Evolutionary conservation across 2,329 filamentous ascomycete species (phyloP), one percentile per base, ranked within the genome.

Genomic region (Macrophomina phaseolina): DNA sequence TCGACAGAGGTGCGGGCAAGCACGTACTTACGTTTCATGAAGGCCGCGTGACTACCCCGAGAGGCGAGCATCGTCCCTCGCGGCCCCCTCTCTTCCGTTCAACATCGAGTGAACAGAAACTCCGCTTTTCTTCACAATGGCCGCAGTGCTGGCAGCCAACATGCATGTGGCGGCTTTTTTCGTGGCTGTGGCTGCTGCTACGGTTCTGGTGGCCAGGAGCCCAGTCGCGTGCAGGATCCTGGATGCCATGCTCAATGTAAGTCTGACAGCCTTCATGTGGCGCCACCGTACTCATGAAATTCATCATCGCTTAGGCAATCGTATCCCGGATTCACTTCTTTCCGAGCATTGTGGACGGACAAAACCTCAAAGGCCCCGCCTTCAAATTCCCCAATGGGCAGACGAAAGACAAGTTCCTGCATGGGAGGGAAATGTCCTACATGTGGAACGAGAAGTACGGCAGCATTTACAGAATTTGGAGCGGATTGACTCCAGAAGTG

Each of bases 381-480:
- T 68, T 52, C 52, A 60, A 23, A 23, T 68, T 64, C 53, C 55
- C 55, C 5, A 36, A 68, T 30, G 67, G 67, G 18, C 48, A 68
- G 7, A 68, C 28, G 49, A 48, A 48, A 12, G 67, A 68, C 18
- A 68, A 68, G 42, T 68, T 68, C 51, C 49, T 68, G 8, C 23
- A 48, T 32, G 55, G 34, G 67, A 38, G 36, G 8, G 40, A 28
- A 18, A 66, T 32, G 34, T 62, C 53, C 9, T 49, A 51, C 8
- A 38, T 48, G 28, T 68, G 67, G 67, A 12, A 34, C 16, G n/a
- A 48, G 38, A 46, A 52, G 9, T 63, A 66, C 18, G 67, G 67
- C 36, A 46, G 51, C 11, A 65, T 63, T 18, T 68, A 68, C 52
- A 48, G 67, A 5, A 66, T 68, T 12, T 68, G 67, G 67, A 42